Evolutionary conservation across 2,329 filamentous ascomycete genomes (phyloP).

Genomic region (Ophiocordyceps sinensis): DNA sequence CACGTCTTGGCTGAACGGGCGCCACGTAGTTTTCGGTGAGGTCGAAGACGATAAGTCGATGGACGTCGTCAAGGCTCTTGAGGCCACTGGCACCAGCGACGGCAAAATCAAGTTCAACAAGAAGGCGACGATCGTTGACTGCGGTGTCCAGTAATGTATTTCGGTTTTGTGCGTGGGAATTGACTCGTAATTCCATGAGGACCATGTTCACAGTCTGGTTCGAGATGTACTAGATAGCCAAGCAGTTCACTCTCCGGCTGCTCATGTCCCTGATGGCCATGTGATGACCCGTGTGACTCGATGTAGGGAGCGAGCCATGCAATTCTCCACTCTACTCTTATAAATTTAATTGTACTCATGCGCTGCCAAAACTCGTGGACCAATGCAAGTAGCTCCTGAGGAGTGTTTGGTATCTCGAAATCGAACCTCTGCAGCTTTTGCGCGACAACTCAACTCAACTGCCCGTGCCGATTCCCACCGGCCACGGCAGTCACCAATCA

Average conservation of each 20-base stretch:
- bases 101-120: conserved; percentile 41
- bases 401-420: neutral
- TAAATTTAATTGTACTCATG: neutral
- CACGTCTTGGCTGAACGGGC: conserved; percentile 72
- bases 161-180: neutral
- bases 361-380: neutral
- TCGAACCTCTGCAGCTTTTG: neutral
- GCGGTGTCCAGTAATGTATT: conserved; percentile 32
- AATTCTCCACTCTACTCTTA: neutral
- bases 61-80: conserved; percentile 43
- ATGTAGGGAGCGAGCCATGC: neutral
- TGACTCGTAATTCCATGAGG: neutral
- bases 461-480: no score
- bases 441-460: no score
- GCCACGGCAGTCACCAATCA: no score
- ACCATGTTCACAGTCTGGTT: neutral
- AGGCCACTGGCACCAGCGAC: conserved; percentile 41
- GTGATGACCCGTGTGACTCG: no score
- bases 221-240: conserved; percentile 1
- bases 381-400: neutral
- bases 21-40: conserved; percentile 76
- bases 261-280: neutral
- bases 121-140: conserved; percentile 42
- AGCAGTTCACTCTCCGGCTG: neutral
- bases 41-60: conserved; percentile 39